Evolutionary conservation across 441 rosid genomes (phyloP).

Genomic region (Pelargonium fulgidum): DNA sequence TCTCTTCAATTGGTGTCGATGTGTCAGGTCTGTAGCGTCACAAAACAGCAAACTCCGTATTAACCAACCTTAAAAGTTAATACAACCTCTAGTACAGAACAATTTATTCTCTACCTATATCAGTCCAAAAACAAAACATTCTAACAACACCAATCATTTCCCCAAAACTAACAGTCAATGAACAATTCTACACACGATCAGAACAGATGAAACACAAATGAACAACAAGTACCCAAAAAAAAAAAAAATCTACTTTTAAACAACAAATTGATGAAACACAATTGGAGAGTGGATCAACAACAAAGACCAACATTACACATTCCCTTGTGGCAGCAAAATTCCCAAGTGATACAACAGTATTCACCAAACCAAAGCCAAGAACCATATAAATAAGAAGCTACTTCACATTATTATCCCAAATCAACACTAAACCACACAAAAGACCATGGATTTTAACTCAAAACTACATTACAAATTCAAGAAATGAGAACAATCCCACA

Average conservation of each 20-base stretch:
- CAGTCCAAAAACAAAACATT: not conserved
- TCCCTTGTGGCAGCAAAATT: too few relatives aligned
- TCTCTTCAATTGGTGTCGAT: slow-evolving; percentile 84
- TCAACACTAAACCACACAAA: too few relatives aligned
- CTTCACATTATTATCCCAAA: too few relatives aligned
- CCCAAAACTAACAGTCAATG: not conserved
- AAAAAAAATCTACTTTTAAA: too few relatives aligned
- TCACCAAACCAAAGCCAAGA: too few relatives aligned
- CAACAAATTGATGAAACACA: not conserved
- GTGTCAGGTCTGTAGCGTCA: slow-evolving; percentile 58
- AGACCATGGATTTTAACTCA: not conserved
- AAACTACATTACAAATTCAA: not conserved
- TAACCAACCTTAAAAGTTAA: not conserved
- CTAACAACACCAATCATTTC: not conserved
- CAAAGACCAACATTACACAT: too few relatives aligned
- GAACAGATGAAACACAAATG: not conserved
- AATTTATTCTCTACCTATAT: not conserved
- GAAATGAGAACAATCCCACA: not conserved
- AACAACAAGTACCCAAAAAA: not conserved
- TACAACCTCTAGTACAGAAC: too few relatives aligned
- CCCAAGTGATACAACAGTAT: too few relatives aligned
- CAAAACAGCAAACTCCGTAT: not conserved
- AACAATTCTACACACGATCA: not conserved
- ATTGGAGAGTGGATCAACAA: not conserved
- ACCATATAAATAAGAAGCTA: too few relatives aligned